Conservation (phyloP, 73 alveolate species). For the Paramecium primaurelia region DNA sequence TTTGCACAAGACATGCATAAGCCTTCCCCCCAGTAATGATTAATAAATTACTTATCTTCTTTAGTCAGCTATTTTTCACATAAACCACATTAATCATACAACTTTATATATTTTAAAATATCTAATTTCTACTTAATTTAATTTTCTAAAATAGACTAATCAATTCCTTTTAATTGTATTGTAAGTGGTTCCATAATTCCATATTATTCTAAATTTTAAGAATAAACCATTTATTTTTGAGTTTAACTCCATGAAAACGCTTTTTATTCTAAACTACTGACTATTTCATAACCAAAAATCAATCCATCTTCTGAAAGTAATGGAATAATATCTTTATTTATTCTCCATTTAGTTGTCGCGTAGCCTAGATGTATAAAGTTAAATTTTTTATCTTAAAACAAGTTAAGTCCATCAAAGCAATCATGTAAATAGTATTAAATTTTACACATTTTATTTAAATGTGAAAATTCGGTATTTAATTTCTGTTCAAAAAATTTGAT, state of each 20-base stretch:
- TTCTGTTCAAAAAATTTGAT: background rate
- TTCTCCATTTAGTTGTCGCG: slow-evolving; percentile 20
- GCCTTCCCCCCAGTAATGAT: slow-evolving; percentile 1
- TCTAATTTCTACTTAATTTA: background rate
- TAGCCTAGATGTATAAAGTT: background rate
- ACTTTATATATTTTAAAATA: background rate
- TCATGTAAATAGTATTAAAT: background rate
- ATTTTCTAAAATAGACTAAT: background rate
- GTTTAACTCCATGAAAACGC: background rate
- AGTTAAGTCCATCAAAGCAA: background rate
- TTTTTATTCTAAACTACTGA: background rate
- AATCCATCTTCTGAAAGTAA: background rate
- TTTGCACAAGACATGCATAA: background rate
- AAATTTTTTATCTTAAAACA: background rate
- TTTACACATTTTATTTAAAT: background rate
- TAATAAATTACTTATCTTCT: background rate
- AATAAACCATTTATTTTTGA: background rate
- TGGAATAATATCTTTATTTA: background rate
- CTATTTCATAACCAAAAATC: background rate
- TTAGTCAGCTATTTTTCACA: background rate
- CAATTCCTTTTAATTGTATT: background rate
- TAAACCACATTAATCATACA: background rate
- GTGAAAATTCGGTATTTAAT: background rate
- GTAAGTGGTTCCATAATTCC: background rate
- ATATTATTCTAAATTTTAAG: background rate